Base-by-base conservation (phyloP, 2,329 filamentous ascomycete genomes). In the Fusarium sp. region DNA sequence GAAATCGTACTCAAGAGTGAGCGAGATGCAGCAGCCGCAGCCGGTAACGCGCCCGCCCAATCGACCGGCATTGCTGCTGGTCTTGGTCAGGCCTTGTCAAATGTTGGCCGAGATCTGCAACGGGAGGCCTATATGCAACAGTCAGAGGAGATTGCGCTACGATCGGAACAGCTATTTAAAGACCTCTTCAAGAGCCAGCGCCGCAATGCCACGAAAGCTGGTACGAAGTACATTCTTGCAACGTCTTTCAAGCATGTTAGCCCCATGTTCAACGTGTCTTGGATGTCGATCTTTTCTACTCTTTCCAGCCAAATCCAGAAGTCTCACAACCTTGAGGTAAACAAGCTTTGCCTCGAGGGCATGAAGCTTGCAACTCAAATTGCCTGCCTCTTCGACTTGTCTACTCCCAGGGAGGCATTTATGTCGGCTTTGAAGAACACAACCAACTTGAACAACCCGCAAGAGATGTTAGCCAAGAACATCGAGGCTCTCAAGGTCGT, bases 241-340 rank as follows among this genome's bases (percentile, higher is more conserved):
- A 96, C 94, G 2, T 98, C 94, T 0, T 94, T 94, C 78, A 95
- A 94, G 73, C 96, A 99, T 78, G 92, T 98, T 50, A 96, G 96
- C 0, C 94, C 96, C 1, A 99, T 99, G 96, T 98, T 99, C 76
- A 94, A 97, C 74, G 94, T 97, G 24, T 97, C 94, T 0, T 99
- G 96, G 96, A 99, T 98, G 95, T 97, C 95, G 11, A 97, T 98
- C 79, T 92, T 99, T 75, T 98, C 95, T 7, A 94, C 94, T 0
- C 86, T 99, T 26, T 98, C 95, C 2, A 94, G 93, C 51, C 93
- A 97, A 72, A 94, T 96, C 78, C 96, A 98, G 73, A 94, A 97
- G 76, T 92, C 93, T 0, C 93, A 97, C 72, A 98, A 98, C 75
- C 84, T 97, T 6, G 94, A 98, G 71, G 93, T 96, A 17, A 94